Percentiles rank a stretch among this genome's conserved stretches.
phyloP scores from a whole-genome alignment of 495 filamentous ascomycete genomes.

The Aspergillus carlsbadensis region DNA sequence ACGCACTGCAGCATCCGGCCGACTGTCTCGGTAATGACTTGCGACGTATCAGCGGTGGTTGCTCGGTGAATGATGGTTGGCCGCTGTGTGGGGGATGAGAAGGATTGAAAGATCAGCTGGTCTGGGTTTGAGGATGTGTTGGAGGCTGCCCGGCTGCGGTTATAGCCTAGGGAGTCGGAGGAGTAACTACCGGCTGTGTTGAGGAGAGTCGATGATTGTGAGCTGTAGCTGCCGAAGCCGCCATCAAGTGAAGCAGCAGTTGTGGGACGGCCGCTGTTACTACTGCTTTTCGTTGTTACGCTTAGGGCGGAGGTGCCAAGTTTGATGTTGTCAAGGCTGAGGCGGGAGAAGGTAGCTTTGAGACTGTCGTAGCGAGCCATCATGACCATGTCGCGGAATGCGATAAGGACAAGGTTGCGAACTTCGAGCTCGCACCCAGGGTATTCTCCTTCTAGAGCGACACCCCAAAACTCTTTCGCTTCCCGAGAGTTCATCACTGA shows the following conservation, averaged over 20 bases:
- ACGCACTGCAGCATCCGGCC: constrained; percentile 97
- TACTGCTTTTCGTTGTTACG: constrained; percentile 49
- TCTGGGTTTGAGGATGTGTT: constrained; percentile 73
- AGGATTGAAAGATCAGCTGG: constrained; percentile 49
- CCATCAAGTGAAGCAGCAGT: constrained; percentile 74
- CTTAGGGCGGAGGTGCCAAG: constrained; percentile 49
- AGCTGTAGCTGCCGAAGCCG: constrained; percentile 68
- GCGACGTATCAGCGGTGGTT: constrained; percentile 61
- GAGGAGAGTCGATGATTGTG: constrained; percentile 68
- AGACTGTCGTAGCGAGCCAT: constrained; percentile 81
- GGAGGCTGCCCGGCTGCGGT: constrained; percentile 72
- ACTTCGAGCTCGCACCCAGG: constrained; percentile 69
- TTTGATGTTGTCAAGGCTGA: constrained; percentile 81
- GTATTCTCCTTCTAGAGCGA: constrained; percentile 28
- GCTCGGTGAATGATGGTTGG: constrained; percentile 41
- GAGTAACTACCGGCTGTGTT: constrained; percentile 54
- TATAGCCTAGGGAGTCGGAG: constrained; percentile 43
- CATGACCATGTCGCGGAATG: constrained; percentile 86
- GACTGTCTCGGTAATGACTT: constrained; percentile 85
- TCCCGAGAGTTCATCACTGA: constrained; percentile 71
- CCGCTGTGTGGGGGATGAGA: constrained; percentile 50
- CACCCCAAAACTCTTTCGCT: constrained; percentile 85
- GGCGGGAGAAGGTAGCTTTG: constrained; percentile 84
- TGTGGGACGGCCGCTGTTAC: constrained; percentile 54
- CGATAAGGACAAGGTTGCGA: constrained; percentile 80